A percentile compares a stretch with the other conserved stretches of the same genome.
phyloP scores from a whole-genome alignment of 2,329 filamentous ascomycete genomes.

The Orbilia ellipsospora region DNA sequence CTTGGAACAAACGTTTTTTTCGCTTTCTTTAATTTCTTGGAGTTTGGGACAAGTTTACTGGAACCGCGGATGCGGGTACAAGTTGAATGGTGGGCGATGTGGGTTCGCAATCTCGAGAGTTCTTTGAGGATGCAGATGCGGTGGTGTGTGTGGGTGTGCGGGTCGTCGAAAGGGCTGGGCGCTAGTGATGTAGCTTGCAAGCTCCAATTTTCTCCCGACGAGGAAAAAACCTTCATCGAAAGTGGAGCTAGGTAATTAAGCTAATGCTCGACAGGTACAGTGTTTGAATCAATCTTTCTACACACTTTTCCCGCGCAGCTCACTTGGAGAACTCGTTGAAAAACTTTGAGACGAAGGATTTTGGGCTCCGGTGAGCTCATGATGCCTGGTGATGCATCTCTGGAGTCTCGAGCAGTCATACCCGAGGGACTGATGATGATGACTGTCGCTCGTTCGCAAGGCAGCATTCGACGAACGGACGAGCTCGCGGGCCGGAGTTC shows the following conservation, averaged over 20 bases:
- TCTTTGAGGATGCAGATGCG: conserved; percentile 42
- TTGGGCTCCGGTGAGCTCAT: conserved; percentile 28
- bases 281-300: neutral
- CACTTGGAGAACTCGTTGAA: neutral
- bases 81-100: conserved; percentile 28
- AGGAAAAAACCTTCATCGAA: conserved; percentile 1
- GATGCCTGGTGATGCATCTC: conserved; percentile 30
- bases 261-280: conserved; percentile 32
- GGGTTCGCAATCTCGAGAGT: conserved; percentile 37
- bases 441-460: conserved; percentile 32
- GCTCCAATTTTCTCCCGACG: too few species aligned
- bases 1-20: conserved; percentile 45
- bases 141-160: conserved; percentile 20
- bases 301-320: neutral
- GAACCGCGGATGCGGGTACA: conserved; percentile 55
- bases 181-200: too few species aligned
- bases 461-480: conserved; percentile 30
- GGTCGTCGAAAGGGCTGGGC: neutral
- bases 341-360: conserved; percentile 6
- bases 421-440: conserved; percentile 8
- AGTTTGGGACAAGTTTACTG: conserved; percentile 38
- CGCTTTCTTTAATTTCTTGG: conserved; percentile 1
- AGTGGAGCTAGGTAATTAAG: neutral
- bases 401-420: conserved; percentile 32
- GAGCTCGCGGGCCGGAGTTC: conserved; percentile 52